Base-by-base conservation (phyloP, 1,284 basidiomycete genomes). In the Irpex rosettiformis region DNA sequence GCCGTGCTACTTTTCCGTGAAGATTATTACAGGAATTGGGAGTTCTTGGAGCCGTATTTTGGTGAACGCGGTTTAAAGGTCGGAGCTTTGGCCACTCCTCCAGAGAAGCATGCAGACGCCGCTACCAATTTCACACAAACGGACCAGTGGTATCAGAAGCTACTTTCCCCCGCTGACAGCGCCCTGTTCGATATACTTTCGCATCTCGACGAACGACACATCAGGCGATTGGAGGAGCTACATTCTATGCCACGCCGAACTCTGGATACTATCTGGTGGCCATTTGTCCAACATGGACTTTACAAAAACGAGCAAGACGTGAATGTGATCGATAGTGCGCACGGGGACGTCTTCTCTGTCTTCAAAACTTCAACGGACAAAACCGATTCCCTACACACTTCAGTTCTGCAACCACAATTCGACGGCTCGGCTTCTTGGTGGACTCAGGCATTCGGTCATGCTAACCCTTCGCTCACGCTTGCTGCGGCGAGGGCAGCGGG, bases 341-440 rank as follows among this genome's bases (percentile, higher is more conserved):
- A 85, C 64, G 85, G 84, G 1, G 96, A 98, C 75, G 90, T 89
- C 70, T 95, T 96, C 75, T 89, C 84, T 61, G 79, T 89, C 37
- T 87, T 85, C 61, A 76, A 80, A 65, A 73, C 77, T 30, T 67
- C 73, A 45, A 62, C 60, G 18, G 22, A 56, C 10, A 52, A 68
- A 18, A 58, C 65, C 24, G 30, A 3, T 37, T 16, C 30, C 30
- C 16, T 37, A 8, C 30, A 16, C 43, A 67, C 37, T 22, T 81
- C 83, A 37, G 69, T 91, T 27, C 76, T 96, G 4, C 76, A 80
- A 45, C 86, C 91, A 1, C 84, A 91, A 63, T 85, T 95, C 61
- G 96, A 98, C 68, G 90, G 93, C 6, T 96, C 94, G 0, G 95
- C 96, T 0, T 96, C 94, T 13, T 98, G 96, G 96, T 99, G 96